These are phyloP conservation scores for Colletotrichum spaethianum DNA, from an alignment of 2,329 filamentous ascomycete species.

Conservation along the genomic window DNA sequence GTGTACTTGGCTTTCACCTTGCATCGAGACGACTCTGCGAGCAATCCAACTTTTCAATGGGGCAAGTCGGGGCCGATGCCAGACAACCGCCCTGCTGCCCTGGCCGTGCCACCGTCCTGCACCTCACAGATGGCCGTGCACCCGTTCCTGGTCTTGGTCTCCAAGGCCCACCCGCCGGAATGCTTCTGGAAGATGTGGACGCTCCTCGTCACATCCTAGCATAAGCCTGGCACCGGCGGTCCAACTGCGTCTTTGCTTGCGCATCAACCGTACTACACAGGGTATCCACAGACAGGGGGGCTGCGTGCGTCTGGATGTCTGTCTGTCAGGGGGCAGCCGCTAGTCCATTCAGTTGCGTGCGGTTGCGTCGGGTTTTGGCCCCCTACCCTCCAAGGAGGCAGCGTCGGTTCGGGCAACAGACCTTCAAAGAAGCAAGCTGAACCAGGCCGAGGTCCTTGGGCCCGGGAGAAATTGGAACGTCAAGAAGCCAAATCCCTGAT, in stretches of 20 bases:
- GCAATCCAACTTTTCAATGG: constrained; percentile 7
- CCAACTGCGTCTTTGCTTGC: constrained; percentile 31
- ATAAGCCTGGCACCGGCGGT: constrained; percentile 18
- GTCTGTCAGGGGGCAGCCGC: neutral
- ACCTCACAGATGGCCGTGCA: constrained; percentile 17
- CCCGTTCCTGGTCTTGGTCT: constrained; percentile 10
- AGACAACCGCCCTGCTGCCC: constrained; percentile 1
- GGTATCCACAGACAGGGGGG: neutral
- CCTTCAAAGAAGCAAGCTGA: constrained; percentile 9
- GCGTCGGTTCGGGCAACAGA: neutral
- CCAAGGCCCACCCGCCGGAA: constrained; percentile 30
- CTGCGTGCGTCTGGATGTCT: neutral
- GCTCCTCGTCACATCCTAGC: constrained; percentile 14
- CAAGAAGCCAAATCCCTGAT: neutral
- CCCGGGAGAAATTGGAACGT: neutral
- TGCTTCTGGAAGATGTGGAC: constrained; percentile 38
- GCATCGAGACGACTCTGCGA: neutral
- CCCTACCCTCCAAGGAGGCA: neutral
- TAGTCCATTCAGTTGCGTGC: neutral
- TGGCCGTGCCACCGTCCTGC: constrained; percentile 12
- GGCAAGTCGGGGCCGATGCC: neutral
- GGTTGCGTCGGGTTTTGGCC: constrained; percentile 17
- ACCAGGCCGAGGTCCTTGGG: neutral
- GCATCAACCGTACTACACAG: neutral
- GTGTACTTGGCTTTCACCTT: neutral